Evolutionary conservation across 208 protist genomes (phyloP).

Genomic region (Balamuthia mandrillaris): DNA sequence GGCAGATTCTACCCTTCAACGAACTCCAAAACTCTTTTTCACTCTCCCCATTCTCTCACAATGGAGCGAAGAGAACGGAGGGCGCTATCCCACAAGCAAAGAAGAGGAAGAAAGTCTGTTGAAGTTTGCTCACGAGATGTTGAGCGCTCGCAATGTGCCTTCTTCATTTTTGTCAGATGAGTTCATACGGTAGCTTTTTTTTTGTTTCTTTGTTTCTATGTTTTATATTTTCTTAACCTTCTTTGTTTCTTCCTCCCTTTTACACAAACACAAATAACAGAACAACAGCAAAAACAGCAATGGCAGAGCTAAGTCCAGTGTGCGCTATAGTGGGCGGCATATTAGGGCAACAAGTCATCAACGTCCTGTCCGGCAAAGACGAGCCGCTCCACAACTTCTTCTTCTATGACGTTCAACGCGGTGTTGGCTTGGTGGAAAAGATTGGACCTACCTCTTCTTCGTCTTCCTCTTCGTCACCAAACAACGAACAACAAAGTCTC

Average conservation of each 20-base stretch:
- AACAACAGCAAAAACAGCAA: background rate
- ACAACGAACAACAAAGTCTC: background rate
- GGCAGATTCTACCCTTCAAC: background rate
- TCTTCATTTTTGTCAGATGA: background rate
- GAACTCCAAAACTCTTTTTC: background rate
- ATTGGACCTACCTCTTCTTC: background rate
- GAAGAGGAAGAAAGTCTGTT: background rate
- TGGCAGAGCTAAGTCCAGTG: background rate
- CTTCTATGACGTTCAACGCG: background rate
- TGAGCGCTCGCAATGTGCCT: background rate
- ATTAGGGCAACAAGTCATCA: background rate
- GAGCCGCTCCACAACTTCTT: background rate
- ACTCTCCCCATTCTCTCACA: background rate
- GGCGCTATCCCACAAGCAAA: background rate
- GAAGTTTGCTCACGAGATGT: background rate
- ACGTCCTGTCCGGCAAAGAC: background rate
- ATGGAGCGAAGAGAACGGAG: background rate
- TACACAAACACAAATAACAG: too few species aligned
- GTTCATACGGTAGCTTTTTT: background rate
- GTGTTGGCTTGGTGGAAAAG: background rate
- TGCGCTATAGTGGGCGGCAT: slow-evolving; percentile 6
- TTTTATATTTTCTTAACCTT: background rate
- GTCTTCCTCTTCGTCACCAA: background rate
- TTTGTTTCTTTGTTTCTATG: background rate
- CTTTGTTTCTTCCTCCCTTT: too few species aligned